These are phyloP conservation scores for Hypseocharis bilobata DNA, from an alignment of 441 rosid species.

Conservation along the genomic window DNA sequence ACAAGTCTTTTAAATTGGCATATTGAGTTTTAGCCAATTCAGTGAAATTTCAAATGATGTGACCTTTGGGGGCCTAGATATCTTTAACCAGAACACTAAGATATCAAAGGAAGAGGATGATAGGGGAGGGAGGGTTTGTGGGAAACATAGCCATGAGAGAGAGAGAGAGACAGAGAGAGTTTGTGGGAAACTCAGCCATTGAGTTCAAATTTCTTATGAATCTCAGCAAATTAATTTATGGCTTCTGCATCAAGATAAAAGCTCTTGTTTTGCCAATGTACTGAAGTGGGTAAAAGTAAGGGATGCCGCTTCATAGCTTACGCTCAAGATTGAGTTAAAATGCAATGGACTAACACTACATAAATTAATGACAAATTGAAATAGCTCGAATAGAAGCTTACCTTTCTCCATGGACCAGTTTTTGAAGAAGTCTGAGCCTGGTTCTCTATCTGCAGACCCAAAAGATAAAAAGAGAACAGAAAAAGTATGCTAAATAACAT, in stretches of 20 bases:
- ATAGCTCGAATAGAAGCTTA: no score
- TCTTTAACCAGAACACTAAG: no score
- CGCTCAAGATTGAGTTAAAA: neutral
- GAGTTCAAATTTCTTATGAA: no score
- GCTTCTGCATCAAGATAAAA: neutral
- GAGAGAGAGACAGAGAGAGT: no score
- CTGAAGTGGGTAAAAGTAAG: neutral
- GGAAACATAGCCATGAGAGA: no score
- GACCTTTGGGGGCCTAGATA: no score
- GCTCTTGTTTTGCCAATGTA: neutral
- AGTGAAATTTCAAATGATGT: neutral
- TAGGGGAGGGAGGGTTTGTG: no score
- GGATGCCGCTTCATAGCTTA: neutral
- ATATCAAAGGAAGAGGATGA: no score
- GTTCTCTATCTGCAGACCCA: constrained; percentile 36
- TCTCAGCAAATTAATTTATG: neutral
- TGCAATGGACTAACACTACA: neutral
- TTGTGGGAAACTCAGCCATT: no score
- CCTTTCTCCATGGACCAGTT: constrained; percentile 65
- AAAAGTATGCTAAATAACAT: neutral
- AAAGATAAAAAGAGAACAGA: neutral
- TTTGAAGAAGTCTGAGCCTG: constrained; percentile 34
- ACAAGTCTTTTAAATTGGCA: neutral
- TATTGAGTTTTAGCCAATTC: neutral
- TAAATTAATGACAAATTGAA: neutral